phyloP scores from a whole-genome alignment of 2,329 filamentous ascomycete species.

The Paecilomyces sp. region DNA sequence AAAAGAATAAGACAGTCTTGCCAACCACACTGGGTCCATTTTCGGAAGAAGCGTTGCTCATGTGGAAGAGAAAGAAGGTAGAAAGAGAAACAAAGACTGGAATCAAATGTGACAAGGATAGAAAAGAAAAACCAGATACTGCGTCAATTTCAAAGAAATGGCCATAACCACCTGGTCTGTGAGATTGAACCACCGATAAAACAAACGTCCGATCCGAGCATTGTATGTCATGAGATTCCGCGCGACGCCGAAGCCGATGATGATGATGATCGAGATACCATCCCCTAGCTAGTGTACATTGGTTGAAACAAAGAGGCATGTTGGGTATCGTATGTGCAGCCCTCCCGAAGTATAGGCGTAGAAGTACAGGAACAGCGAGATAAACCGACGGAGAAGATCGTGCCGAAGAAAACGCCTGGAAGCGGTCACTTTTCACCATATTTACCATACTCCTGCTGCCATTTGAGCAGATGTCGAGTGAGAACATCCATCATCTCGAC shows the following conservation, averaged over 20 bases:
- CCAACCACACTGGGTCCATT: background rate
- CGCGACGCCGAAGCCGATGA: conserved; percentile 17
- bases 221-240: background rate
- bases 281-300: conserved; percentile 22
- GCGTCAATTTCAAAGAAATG: background rate
- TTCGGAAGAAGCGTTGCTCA: background rate
- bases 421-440: conserved; percentile 40
- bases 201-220: background rate
- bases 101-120: conserved; percentile 5
- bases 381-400: background rate
- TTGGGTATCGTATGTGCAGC: conserved; percentile 13
- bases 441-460: conserved; percentile 67
- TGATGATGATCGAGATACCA: conserved; percentile 8
- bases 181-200: background rate
- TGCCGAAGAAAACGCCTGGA: background rate
- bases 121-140: background rate
- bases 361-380: background rate
- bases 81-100: conserved; percentile 4
- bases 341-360: background rate
- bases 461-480: conserved; percentile 72
- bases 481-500: conserved; percentile 88
- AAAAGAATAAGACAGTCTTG: background rate
- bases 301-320: conserved; percentile 9
- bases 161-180: background rate
- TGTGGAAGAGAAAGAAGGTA: background rate